phyloP scores from a whole-genome alignment of 2,329 filamentous ascomycete genomes.

The Cladobotryum mycophilum region DNA sequence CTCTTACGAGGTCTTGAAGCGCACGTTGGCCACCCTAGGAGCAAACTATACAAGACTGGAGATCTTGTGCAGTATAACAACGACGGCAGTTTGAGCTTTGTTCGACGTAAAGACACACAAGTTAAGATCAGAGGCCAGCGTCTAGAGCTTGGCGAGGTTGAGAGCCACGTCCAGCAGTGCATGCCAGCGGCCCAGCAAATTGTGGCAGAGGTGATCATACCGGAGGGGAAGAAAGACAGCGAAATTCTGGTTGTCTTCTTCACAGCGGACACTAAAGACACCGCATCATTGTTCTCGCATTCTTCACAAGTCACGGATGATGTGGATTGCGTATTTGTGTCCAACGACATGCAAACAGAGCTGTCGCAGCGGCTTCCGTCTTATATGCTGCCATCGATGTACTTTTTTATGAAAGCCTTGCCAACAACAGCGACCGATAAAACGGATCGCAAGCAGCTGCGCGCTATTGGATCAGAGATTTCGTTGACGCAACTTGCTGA shows the following conservation, averaged over 20 bases:
- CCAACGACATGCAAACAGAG: background rate
- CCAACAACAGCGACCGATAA: constrained; percentile 17
- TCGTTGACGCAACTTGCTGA: constrained; percentile 33
- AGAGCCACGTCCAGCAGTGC: constrained; percentile 6
- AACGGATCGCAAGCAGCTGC: constrained; percentile 2
- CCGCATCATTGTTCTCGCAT: background rate
- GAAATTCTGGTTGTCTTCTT: background rate
- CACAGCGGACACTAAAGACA: background rate
- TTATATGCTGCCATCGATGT: constrained; percentile 37
- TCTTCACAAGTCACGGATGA: background rate
- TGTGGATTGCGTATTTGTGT: background rate
- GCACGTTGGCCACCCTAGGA: background rate
- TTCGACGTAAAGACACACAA: constrained; percentile 50
- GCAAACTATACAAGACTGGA: constrained; percentile 41
- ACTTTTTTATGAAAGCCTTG: constrained; percentile 33
- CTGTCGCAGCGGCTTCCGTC: constrained; percentile 13
- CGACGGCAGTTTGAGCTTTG: constrained; percentile 35
- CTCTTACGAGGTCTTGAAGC: background rate
- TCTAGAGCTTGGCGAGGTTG: constrained; percentile 38
- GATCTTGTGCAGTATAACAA: constrained; percentile 38
- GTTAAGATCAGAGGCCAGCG: constrained; percentile 53
- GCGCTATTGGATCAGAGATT: constrained; percentile 5
- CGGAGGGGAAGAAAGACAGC: background rate
- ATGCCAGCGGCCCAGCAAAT: background rate
- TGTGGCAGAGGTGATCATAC: constrained; percentile 1